These are phyloP conservation scores for Aschersonia sp. DNA, from an alignment of 2,329 filamentous ascomycete species.

Conservation along the genomic window DNA sequence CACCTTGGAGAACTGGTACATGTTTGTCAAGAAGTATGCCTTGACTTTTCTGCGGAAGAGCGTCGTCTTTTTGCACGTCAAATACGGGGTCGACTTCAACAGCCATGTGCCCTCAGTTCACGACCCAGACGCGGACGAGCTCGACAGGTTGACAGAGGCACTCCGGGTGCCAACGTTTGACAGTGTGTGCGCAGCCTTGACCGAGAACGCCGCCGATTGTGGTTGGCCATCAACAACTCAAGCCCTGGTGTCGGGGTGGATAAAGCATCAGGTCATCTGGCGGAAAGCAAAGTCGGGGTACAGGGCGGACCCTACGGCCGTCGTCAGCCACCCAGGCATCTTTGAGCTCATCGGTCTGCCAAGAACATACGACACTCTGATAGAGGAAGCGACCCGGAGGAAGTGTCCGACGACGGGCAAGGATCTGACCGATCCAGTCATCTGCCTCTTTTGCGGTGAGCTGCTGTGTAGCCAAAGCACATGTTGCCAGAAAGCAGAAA, in stretches of 20 bases:
- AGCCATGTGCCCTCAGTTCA: slow-evolving; percentile 47
- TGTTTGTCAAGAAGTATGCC: slow-evolving; percentile 65
- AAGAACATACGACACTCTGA: slow-evolving; percentile 80
- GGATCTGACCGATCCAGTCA: slow-evolving; percentile 76
- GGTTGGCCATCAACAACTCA: slow-evolving; percentile 34
- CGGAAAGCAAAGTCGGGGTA: slow-evolving; percentile 11
- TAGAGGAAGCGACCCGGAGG: slow-evolving; percentile 76
- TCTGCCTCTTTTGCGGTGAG: slow-evolving; percentile 93
- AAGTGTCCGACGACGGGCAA: slow-evolving; percentile 83
- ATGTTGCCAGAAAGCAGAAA: slow-evolving; percentile 63
- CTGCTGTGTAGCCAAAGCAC: slow-evolving; percentile 91
- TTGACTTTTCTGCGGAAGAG: slow-evolving; percentile 81
- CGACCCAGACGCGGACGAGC: slow-evolving; percentile 58
- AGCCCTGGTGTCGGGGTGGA: slow-evolving; percentile 51
- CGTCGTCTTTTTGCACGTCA: slow-evolving; percentile 70
- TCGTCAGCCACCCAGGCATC: slow-evolving; percentile 69
- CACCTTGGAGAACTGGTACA: slow-evolving; percentile 37
- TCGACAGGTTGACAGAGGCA: slow-evolving; percentile 64
- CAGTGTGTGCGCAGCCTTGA: slow-evolving; percentile 55
- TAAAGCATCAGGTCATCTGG: slow-evolving; percentile 44
- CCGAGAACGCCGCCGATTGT: slow-evolving; percentile 24
- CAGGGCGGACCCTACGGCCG: slow-evolving; percentile 25
- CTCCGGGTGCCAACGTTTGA: slow-evolving; percentile 67
- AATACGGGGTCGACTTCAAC: slow-evolving; percentile 79
- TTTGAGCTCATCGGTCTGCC: slow-evolving; percentile 89